Conservation (phyloP, 805 yeast genomes). For the Starmerella bacillaris region DNA sequence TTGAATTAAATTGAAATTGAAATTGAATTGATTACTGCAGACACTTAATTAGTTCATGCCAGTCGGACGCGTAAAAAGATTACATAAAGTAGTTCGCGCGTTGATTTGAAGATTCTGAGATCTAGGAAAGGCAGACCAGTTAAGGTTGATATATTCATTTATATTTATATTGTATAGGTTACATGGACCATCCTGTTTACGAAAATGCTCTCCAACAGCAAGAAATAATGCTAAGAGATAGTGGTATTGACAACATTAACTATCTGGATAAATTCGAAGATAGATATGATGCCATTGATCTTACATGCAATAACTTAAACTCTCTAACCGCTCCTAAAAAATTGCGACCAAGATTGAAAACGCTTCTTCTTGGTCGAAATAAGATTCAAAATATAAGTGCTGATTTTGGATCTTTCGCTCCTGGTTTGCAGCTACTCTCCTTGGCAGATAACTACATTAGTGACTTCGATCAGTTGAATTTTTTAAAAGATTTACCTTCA, state of each 20-base stretch:
- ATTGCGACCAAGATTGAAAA: neutral
- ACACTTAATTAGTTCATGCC: no score
- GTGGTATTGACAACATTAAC: neutral
- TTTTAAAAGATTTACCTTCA: neutral
- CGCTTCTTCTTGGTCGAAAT: neutral
- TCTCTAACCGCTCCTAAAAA: neutral
- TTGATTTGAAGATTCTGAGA: no score
- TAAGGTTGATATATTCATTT: no score
- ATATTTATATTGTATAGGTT: no score
- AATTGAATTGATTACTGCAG: no score
- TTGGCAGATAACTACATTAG: neutral
- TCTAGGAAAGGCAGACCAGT: no score
- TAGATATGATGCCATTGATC: neutral
- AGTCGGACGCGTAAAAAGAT: no score
- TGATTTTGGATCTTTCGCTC: neutral
- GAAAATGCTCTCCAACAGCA: neutral
- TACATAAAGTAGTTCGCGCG: no score
- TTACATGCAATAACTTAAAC: neutral
- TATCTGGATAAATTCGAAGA: neutral
- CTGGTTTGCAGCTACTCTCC: neutral
- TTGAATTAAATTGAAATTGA: no score
- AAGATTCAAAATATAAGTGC: neutral
- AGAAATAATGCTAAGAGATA: neutral
- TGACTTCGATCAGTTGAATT: neutral
- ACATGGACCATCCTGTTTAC: no score